Evolutionary conservation across 371 early-diverging fungal genomes (phyloP), one percentile per base, ranked within the genome.

Genomic region (Capniomyces stellatus): DNA sequence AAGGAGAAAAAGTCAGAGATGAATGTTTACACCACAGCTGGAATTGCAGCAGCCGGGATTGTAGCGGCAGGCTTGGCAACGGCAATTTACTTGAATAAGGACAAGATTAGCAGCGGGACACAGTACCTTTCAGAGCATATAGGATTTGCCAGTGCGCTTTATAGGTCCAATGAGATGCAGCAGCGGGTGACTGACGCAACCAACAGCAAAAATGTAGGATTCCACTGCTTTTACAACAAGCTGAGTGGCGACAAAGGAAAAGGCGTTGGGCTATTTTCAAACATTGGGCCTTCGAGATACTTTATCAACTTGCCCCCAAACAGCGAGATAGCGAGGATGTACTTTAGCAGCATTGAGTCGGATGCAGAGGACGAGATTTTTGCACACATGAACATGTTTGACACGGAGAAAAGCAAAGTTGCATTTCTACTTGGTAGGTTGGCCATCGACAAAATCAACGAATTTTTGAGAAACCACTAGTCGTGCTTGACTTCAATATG

Each of bases 301-400:
- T 28, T 51, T 29, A 4, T 18, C 2, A 31, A 51, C 8, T 30
- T n/a, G 29, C 35, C n/a, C 4, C 24, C 23, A 18, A n/a, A n/a
- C n/a, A n/a, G n/a, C n/a, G n/a, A n/a, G n/a, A n/a, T n/a, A n/a
- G n/a, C n/a, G n/a, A n/a, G n/a, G n/a, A n/a, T n/a, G n/a, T n/a
- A n/a, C n/a, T n/a, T n/a, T n/a, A n/a, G n/a, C n/a, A 15, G 35
- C 15, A 35, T 6, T 35, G 35, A 35, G 10, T 6, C 35, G 35
- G 10, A 35, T 35, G 35, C 15, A 35, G 35, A 35, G 15, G 15
- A 35, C 35, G 35, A 35, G 21, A 21, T 51, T 27, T 30, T 8
- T 31, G 3, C 51, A 10, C 51, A 51, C 35, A 31, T 35, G 29
- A 51, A 31, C 31, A 51, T 51, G 51, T 51, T 51, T 35, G 51